Conservation (phyloP, 176 grass and related monocot genomes). For the Triticum timopheevii region DNA sequence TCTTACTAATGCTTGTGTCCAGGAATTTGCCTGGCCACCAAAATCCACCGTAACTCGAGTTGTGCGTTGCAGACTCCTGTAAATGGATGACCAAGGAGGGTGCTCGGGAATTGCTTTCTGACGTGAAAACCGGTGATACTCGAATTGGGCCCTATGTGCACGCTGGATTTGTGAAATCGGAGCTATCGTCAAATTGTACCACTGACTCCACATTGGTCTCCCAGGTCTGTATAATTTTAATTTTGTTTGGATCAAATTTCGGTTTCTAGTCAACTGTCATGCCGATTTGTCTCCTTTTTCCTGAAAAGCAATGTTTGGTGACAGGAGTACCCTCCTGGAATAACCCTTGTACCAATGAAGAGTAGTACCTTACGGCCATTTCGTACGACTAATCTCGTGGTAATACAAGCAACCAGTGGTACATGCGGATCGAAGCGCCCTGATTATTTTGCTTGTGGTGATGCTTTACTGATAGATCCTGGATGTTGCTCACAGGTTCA, state of each 20-base stretch:
- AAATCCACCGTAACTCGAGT: neutral
- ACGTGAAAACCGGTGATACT: constrained; percentile 34
- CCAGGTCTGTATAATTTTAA: constrained; percentile 49
- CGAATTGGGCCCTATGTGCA: constrained; percentile 65
- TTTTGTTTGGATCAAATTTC: neutral
- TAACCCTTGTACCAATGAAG: constrained; percentile 91
- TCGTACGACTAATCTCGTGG: constrained; percentile 83
- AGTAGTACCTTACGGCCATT: constrained; percentile 78
- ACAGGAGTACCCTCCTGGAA: constrained; percentile 94
- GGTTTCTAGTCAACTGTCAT: neutral
- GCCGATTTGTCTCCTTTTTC: neutral
- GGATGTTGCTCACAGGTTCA: constrained; percentile 78
- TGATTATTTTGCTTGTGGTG: constrained; percentile 49
- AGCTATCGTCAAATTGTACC: constrained; percentile 21
- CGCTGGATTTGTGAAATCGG: constrained; percentile 45
- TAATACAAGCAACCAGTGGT: constrained; percentile 42
- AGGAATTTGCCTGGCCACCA: neutral
- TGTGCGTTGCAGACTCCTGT: constrained; percentile 53
- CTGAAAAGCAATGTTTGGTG: constrained; percentile 3
- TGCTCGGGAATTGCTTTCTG: constrained; percentile 45
- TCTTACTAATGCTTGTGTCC: neutral
- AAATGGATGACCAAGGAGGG: constrained; percentile 70
- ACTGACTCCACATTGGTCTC: constrained; percentile 32
- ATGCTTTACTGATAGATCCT: constrained; percentile 86
- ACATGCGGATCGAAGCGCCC: constrained; percentile 17